Evolutionary conservation across 805 yeast species (phyloP).

Genomic region (Priceomyces carsonii): DNA sequence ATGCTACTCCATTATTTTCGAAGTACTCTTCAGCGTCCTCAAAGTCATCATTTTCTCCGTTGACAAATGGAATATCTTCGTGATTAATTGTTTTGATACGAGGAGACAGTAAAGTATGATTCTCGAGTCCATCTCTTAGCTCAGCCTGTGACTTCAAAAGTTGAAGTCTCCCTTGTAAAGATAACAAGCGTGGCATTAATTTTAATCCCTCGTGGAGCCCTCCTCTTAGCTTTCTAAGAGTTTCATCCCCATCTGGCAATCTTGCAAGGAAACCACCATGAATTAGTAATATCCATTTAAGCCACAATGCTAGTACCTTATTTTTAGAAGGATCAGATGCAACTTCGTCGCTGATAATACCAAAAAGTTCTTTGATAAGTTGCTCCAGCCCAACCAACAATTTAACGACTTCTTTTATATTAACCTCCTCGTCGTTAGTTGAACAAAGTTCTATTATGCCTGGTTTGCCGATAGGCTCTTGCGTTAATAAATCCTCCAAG

Average conservation of each 20-base stretch:
- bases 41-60: conserved; percentile 41
- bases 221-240: conserved; percentile 57
- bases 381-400: conserved; percentile 24
- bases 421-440: conserved; percentile 28
- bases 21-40: conserved; percentile 17
- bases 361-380: conserved; percentile 24
- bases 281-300: conserved; percentile 73
- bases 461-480: conserved; percentile 8
- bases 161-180: conserved; percentile 84
- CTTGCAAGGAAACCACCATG: conserved; percentile 66
- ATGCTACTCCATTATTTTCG: conserved; percentile 32
- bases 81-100: conserved; percentile 22
- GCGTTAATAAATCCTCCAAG: conserved; percentile 15
- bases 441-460: conserved; percentile 26
- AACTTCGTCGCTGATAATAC: conserved; percentile 26
- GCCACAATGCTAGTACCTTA: conserved; percentile 55
- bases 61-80: conserved; percentile 36
- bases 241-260: conserved; percentile 51
- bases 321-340: conserved; percentile 27
- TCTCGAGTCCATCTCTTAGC: conserved; percentile 46
- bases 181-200: conserved; percentile 64
- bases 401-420: conserved; percentile 36
- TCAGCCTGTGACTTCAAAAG: conserved; percentile 74
- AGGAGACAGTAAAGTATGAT: conserved; percentile 5
- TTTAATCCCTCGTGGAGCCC: conserved; percentile 57